A percentile compares a stretch with the other conserved stretches of the same genome.
phyloP scores from a whole-genome alignment of 805 yeast species.

The Wickerhamiella kurtzmanii region DNA sequence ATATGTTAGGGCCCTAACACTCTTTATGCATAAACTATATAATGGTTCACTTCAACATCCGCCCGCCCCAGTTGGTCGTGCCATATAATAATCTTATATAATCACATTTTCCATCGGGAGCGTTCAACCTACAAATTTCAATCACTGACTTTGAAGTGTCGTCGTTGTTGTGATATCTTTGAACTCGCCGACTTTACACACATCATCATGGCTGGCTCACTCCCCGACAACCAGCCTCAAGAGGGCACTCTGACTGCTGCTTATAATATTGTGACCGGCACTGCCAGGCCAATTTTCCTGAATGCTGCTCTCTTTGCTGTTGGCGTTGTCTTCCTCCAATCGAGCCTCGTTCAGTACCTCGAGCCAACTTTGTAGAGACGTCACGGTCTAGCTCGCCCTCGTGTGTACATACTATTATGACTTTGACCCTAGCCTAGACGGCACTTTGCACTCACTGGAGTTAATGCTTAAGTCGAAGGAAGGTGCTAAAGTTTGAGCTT shows the following conservation, averaged over 20 bases:
- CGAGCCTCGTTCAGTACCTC: constrained; percentile 28
- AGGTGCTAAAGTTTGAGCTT: too few relatives aligned
- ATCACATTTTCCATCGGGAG: too few relatives aligned
- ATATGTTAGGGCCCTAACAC: too few relatives aligned
- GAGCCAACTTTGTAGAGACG: constrained; percentile 24
- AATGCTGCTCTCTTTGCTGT: constrained; percentile 21
- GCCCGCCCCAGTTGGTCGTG: too few relatives aligned
- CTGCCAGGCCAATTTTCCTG: constrained; percentile 18
- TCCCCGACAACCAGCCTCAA: constrained; percentile 5
- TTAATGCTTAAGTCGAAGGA: too few relatives aligned
- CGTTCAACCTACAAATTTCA: too few relatives aligned
- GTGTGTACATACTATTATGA: too few relatives aligned
- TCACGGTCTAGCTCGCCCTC: background rate
- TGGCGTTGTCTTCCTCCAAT: constrained; percentile 29
- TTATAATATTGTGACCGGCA: constrained; percentile 15
- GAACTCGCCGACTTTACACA: background rate
- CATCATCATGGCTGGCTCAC: constrained; percentile 1
- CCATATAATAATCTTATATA: too few relatives aligned
- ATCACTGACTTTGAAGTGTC: background rate
- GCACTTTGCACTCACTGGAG: too few relatives aligned
- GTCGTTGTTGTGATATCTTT: background rate
- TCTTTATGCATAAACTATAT: too few relatives aligned
- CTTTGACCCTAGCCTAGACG: too few relatives aligned
- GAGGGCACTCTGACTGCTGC: constrained; percentile 17
- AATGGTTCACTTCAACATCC: too few relatives aligned